Conservation (phyloP, 352 stramenopile species). For the Phytophthora litchii region DNA sequence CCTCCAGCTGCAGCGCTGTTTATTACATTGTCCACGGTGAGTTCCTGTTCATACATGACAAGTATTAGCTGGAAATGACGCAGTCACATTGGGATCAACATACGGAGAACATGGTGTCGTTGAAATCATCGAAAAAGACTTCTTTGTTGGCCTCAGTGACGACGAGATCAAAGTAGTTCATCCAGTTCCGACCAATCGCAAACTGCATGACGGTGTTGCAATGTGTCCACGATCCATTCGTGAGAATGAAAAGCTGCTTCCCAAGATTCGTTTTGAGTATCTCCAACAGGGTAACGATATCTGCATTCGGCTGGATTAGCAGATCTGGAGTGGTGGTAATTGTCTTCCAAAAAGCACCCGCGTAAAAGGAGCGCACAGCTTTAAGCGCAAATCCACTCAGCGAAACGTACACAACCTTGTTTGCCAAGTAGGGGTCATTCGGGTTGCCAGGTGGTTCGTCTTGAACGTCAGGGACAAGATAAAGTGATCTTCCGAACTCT, state of each 20-base stretch:
- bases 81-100: not conserved
- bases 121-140: slow-evolving; percentile 61
- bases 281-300: slow-evolving; percentile 49
- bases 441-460: slow-evolving; percentile 37
- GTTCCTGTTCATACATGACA: slow-evolving; percentile 21
- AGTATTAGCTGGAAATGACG: not conserved
- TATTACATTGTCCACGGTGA: slow-evolving; percentile 2
- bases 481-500: slow-evolving; percentile 46
- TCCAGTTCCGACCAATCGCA: slow-evolving; percentile 53
- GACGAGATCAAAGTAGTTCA: slow-evolving; percentile 52
- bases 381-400: slow-evolving; percentile 48
- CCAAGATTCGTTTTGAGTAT: slow-evolving; percentile 30
- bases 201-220: slow-evolving; percentile 63
- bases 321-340: slow-evolving; percentile 46
- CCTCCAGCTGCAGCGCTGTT: not conserved
- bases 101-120: slow-evolving; percentile 54
- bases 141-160: slow-evolving; percentile 58
- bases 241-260: slow-evolving; percentile 58
- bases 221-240: slow-evolving; percentile 58
- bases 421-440: slow-evolving; percentile 51
- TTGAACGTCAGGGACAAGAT: slow-evolving; percentile 48
- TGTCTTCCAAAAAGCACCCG: slow-evolving; percentile 51
- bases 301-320: slow-evolving; percentile 50
- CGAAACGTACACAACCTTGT: slow-evolving; percentile 49
- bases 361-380: slow-evolving; percentile 54